Percentiles rank a stretch among this genome's conserved stretches.
phyloP scores from a whole-genome alignment of 257 asterid genomes.

The Gentiana straminea region DNA sequence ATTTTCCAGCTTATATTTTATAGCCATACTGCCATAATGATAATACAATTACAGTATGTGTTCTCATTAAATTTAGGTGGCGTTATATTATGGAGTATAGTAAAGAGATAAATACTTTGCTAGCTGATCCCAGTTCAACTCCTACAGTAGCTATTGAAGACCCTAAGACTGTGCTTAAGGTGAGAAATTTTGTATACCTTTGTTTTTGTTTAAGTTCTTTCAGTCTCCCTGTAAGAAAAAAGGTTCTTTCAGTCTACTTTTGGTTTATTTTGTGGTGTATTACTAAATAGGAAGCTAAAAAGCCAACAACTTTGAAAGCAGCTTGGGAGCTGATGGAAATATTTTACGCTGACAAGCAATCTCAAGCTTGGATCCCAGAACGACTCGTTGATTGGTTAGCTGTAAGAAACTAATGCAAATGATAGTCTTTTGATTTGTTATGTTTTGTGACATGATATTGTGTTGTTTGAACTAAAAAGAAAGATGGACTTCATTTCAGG shows the following conservation, averaged over 20 bases:
- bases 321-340: slow-evolving; percentile 97
- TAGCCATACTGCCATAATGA: background rate
- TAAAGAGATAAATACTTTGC: slow-evolving; percentile 68
- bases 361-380: slow-evolving; percentile 82
- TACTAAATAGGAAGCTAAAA: slow-evolving; percentile 40
- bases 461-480: slow-evolving; percentile 3
- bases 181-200: slow-evolving; percentile 14
- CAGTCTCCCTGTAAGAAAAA: no score
- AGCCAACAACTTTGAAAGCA: slow-evolving; percentile 69
- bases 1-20: background rate
- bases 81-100: slow-evolving; percentile 80
- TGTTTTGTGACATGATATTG: background rate
- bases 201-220: no score
- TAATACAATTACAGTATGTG: background rate
- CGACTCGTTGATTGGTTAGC: slow-evolving; percentile 85
- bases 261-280: slow-evolving; percentile 11
- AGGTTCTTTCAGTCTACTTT: slow-evolving; percentile 3
- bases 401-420: slow-evolving; percentile 36
- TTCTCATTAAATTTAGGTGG: slow-evolving; percentile 39
- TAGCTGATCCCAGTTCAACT: slow-evolving; percentile 40
- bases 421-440: slow-evolving; percentile 1
- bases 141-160: slow-evolving; percentile 53
- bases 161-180: slow-evolving; percentile 53
- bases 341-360: slow-evolving; percentile 78
- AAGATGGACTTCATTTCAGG: slow-evolving; percentile 30